Base-by-base conservation (phyloP, 495 filamentous ascomycete genomes). In the Penicillium simplicissimum region DNA sequence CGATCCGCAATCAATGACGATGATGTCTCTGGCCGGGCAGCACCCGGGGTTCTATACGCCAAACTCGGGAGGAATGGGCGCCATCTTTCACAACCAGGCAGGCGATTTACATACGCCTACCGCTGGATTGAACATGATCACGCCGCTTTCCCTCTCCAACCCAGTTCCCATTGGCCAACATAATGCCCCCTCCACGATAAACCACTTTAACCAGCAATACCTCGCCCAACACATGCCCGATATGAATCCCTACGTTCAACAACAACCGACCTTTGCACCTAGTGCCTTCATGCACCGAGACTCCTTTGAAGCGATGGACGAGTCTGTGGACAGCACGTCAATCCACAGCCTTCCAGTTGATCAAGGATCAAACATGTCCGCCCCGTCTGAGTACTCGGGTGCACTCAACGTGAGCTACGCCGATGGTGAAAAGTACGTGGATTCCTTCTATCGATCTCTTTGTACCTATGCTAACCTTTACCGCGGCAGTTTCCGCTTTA, bases 21-120 rank as follows among this genome's bases (percentile, higher is more conserved):
- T 96, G 76, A 77, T 86, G 55, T 79, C 80, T 45, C 90, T 95
- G 62, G 88, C 87, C 59, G 90, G 88, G 66, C 92, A 96, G 56
- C 84, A 87, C 40, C 85, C 88, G 25, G 89, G 89, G 21, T 93
- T 96, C 73, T 97, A 96, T 71, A 93, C 91, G 0, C 93, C 93
- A 2, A 96, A 91, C 1, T 91, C 92, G 3, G 90, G 89, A 34
- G 91, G 90, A n/a, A 87, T 88, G 47, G 93, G 90, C 66, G 87
- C 89, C 3, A 71, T 92, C 47, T 96, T 91, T 62, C 92, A 95
- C 71, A 86, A 81, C 59, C 89, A 93, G 71, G 90, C 92, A 25
- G 91, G 94, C 34, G 95, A 97, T 71, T 82, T 97, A 31, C 94
- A 96, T 67, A 96, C 94, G 5, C 93, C 94, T 10, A 86, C 85